Evolutionary conservation across 176 grass and related monocot genomes (phyloP).

Genomic region (Panicum miliaceum): DNA sequence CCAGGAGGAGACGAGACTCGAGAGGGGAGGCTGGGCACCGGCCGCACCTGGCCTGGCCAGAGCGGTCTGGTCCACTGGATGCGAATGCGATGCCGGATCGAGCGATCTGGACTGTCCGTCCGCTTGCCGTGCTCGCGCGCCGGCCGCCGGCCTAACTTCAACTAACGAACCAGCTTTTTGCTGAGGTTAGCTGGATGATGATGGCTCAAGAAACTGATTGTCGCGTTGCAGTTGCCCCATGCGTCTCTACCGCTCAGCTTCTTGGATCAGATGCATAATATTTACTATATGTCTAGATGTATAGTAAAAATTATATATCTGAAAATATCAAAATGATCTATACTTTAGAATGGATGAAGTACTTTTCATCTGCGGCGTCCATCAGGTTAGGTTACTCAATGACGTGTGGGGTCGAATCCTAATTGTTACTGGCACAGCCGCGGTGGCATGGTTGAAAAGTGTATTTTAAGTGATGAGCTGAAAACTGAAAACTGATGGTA

Average conservation of each 20-base stretch:
- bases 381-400: neutral
- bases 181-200: neutral
- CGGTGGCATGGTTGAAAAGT: no score
- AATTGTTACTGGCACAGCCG: no score
- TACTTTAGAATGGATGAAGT: no score
- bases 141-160: neutral
- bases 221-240: neutral
- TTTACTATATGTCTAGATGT: no score
- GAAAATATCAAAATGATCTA: no score
- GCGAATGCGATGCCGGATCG: neutral
- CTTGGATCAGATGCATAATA: no score
- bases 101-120: conserved; percentile 36
- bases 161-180: neutral
- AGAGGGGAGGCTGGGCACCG: neutral
- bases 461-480: neutral
- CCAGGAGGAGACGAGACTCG: neutral
- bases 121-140: neutral
- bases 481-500: no score
- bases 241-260: no score
- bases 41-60: neutral
- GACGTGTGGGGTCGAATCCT: neutral
- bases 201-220: neutral
- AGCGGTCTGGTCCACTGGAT: conserved; percentile 24
- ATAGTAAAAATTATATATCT: no score
- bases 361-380: no score